These are phyloP conservation scores for Botryotinia globosa DNA, from an alignment of 2,329 filamentous ascomycete genomes.

Conservation along the genomic window DNA sequence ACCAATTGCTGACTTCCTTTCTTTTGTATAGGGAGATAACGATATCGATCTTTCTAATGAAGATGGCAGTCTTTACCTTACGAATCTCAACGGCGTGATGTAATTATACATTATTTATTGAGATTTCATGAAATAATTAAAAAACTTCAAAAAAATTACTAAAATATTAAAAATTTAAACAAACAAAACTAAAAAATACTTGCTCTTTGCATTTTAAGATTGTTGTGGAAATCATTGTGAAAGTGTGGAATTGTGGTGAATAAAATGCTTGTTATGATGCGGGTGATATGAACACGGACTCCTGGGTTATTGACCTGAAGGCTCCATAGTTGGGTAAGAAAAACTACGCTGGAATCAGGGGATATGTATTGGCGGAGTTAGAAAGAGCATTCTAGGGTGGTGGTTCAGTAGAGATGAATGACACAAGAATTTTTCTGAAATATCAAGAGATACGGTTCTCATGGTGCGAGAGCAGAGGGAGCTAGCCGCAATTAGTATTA, in stretches of 20 bases:
- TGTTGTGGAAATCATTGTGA: too few species aligned
- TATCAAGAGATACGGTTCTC: too few species aligned
- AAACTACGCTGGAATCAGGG: not conserved
- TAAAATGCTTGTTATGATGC: not conserved
- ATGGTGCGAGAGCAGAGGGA: too few species aligned
- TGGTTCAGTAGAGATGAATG: not conserved
- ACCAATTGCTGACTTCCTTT: not conserved
- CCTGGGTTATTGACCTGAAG: not conserved
- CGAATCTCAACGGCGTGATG: not conserved
- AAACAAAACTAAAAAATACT: not conserved
- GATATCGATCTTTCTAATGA: not conserved
- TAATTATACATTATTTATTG: not conserved
- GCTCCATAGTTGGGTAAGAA: not conserved
- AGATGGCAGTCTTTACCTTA: not conserved
- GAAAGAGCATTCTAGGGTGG: not conserved
- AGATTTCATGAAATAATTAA: fast-evolving
- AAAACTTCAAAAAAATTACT: not conserved
- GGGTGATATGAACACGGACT: not conserved
- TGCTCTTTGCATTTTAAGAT: not conserved
- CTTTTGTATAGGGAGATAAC: not conserved
- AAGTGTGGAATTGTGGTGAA: not conserved
- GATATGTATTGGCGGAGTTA: not conserved
- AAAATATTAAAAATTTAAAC: not conserved
- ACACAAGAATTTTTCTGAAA: not conserved
- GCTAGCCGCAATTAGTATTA: too few species aligned